Evolutionary conservation across 306 rosid species (phyloP), one percentile per base, ranked within the genome.

Genomic region (Pyrus pyrifolia): DNA sequence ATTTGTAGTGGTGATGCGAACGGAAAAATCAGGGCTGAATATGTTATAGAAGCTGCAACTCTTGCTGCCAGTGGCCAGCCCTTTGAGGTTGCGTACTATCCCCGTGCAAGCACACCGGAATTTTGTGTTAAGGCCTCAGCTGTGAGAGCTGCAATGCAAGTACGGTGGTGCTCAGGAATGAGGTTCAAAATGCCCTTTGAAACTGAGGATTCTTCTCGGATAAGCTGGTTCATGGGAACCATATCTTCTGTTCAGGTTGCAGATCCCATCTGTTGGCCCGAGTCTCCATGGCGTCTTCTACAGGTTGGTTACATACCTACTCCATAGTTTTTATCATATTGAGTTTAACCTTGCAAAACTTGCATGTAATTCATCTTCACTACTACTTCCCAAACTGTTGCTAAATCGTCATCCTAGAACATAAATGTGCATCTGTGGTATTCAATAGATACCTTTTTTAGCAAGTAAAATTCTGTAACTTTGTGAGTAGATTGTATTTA

Each of bases 161-260:
- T 87, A 44, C 89, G 80, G 35, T 96, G 99, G 99, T 87, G 82
- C 81, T 76, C 97, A 44, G 96, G 97, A 60, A 92, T 92, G 92
- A 91, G 98, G 81, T 92, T 96, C 81, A 96, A 96, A 85, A 96
- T 96, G 97, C 96, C 99, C 35, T 92, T 96, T 53, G 99, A 96
- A 77, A 96, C 99, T 11, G 98, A 96, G 78, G 99, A 96, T 73
- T 88, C 98, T 12, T 90, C 98, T 30, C 84, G 99, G 75, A 89
- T 96, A 64, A 96, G 99, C 81, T 96, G 99, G 99, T 96, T 96
- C 81, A 92, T 92, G 97, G 99, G 99, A 61, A 96, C 99, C 6
- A 84, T 96, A 46, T 88, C 98, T 83, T 85, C 90, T 77, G 88
- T 85, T 71, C 86, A 87, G 72, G 88, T 83, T 59, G 84, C 88